Percentiles rank a stretch among this genome's conserved stretches.
These are phyloP conservation scores for Candida sanyaensis DNA, from an alignment of 1,139 yeast genomes.

Conservation along the genomic window DNA sequence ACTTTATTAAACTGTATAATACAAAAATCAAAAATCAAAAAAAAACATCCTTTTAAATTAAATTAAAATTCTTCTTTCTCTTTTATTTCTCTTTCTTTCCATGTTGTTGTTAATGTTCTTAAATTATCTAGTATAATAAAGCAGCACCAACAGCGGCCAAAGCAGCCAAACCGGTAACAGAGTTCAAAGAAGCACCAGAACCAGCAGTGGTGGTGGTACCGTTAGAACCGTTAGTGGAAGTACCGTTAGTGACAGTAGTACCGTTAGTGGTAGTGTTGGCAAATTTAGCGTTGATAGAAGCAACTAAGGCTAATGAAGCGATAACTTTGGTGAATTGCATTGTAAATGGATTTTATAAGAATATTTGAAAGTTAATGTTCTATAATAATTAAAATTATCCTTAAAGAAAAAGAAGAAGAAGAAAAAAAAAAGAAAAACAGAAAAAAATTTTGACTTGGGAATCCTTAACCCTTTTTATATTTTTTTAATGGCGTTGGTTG, in stretches of 20 bases:
- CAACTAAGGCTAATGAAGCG: slow-evolving; percentile 16
- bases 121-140: slow-evolving; percentile 13
- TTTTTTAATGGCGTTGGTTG: not conserved
- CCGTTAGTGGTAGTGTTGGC: slow-evolving; percentile 9
- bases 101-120: too few relatives aligned
- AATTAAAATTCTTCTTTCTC: too few relatives aligned
- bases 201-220: slow-evolving; percentile 10
- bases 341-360: slow-evolving; percentile 1
- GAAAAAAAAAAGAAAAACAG: not conserved
- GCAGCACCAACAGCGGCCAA: slow-evolving; percentile 72
- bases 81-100: too few relatives aligned
- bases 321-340: slow-evolving; percentile 15
- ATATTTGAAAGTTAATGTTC: not conserved
- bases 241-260: slow-evolving; percentile 6
- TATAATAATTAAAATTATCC: slow-evolving; percentile 5
- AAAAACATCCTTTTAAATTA: not conserved
- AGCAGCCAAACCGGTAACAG: slow-evolving; percentile 58
- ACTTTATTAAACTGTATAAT: slow-evolving; percentile 8
- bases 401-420: slow-evolving; percentile 3
- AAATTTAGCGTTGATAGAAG: slow-evolving; percentile 14
- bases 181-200: slow-evolving; percentile 8
- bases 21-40: slow-evolving; percentile 3
- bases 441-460: slow-evolving; percentile 1
- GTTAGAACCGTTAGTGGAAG: slow-evolving; percentile 10
- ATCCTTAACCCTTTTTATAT: slow-evolving; percentile 9